Evolutionary conservation across 2,329 filamentous ascomycete species (phyloP).

Genomic region (Colletotrichum euphorbiae): DNA sequence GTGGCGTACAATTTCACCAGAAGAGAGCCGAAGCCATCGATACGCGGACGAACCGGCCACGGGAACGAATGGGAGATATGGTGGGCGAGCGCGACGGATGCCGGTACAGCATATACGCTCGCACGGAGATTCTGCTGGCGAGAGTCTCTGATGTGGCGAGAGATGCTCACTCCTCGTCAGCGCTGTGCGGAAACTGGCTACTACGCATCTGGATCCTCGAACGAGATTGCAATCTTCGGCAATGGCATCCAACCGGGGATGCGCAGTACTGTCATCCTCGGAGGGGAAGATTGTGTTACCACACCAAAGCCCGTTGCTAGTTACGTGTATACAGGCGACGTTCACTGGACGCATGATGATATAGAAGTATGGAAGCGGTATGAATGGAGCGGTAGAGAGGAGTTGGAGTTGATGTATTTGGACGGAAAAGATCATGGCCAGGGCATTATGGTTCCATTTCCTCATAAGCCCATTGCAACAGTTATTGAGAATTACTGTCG

Average conservation of each 20-base stretch:
- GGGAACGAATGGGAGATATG: conserved; percentile 77
- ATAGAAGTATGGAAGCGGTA: conserved; percentile 22
- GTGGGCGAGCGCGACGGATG: conserved; percentile 79
- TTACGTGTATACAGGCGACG: conserved; percentile 42
- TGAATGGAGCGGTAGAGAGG: conserved; percentile 43
- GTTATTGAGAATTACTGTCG: conserved; percentile 36
- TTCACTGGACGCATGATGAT: conserved; percentile 33
- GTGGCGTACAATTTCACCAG: conserved; percentile 71
- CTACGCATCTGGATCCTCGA: conserved; percentile 24
- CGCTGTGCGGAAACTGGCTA: conserved; percentile 22
- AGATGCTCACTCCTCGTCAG: conserved; percentile 60
- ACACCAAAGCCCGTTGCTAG: conserved; percentile 41
- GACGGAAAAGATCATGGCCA: conserved; percentile 44
- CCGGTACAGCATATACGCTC: conserved; percentile 73
- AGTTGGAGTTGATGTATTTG: conserved; percentile 44
- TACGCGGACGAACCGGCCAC: conserved; percentile 42
- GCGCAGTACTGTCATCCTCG: conserved; percentile 43
- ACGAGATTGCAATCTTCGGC: conserved; percentile 27
- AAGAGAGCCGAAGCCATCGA: conserved; percentile 53
- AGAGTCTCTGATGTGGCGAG: conserved; percentile 77
- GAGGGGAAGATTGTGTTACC: conserved; percentile 43
- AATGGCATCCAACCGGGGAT: conserved; percentile 46
- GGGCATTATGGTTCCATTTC: conserved; percentile 32
- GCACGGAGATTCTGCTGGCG: conserved; percentile 78
- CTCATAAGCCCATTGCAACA: conserved; percentile 18